Base-by-base conservation (phyloP, 2,329 filamentous ascomycete species). In the Botrytis porri region DNA sequence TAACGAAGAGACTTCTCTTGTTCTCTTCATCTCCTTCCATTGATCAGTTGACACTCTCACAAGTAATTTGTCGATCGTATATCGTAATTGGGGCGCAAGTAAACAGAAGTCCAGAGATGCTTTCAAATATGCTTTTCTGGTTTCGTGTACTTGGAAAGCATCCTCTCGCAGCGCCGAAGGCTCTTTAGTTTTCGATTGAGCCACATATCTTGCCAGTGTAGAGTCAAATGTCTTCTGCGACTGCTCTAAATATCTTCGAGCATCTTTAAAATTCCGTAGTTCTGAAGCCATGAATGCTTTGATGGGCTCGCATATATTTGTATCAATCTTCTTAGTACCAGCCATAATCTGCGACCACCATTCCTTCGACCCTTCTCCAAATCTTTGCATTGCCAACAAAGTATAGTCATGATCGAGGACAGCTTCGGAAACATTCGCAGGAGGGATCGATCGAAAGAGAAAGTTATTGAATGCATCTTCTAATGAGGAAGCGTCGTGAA, bases 351-450 rank as follows among this genome's bases (percentile, higher is more conserved):
- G 90, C 76, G 88, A 88, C 94, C 94, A 98, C 85, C 94, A 95
- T 80, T 97, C 95, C 78, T 91, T 90, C 71, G 94, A 91, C 8
- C 93, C 93, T 77, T 99, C 95, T 29, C 91, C 92, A 80, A 95
- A 92, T 73, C 93, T 88, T 82, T 92, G 93, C 82, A 98, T 88
- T 25, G 95, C 94, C 75, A 97, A 86, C 65, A 97, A 86, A 0
- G 95, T 96, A 82, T 98, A 98, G 83, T 99, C 96, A 83, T 97
- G 94, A 81, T 99, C 96, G 80, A 99, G 86, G 70, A 95, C 88
- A 71, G 92, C 92, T 82, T 98, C 95, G 74, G 92, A 93, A 72
- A 94, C 86, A 72, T 90, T 88, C 35, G 88, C 82, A 7, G 92
- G 91, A 39, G 93, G 93, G n/a, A 91, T 88, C 43, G 93, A 91